Evolutionary conservation across 306 rosid species (phyloP).

Genomic region (Castanopsis chinensis): DNA sequence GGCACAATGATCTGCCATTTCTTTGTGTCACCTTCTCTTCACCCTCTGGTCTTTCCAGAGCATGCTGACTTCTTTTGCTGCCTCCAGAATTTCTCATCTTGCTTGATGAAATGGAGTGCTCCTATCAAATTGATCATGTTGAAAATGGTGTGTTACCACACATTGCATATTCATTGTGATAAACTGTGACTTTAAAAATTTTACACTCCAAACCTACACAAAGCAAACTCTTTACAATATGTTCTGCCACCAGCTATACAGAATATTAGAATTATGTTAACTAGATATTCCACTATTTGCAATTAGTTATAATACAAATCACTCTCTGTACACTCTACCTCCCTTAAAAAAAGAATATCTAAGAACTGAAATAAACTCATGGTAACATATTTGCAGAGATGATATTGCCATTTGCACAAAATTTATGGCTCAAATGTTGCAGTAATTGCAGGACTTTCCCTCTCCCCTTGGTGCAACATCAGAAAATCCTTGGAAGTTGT

Average conservation of each 20-base stretch:
- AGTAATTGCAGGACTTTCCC: neutral
- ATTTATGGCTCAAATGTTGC: no score
- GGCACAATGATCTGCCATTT: slow-evolving; percentile 18
- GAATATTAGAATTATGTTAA: neutral
- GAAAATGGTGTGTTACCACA: neutral
- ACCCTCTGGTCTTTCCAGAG: slow-evolving; percentile 40
- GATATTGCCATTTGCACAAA: neutral
- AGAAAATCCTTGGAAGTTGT: neutral
- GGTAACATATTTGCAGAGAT: neutral
- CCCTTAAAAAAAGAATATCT: neutral
- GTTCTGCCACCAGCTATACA: neutral
- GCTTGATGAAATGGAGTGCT: slow-evolving; percentile 67
- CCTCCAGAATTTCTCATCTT: slow-evolving; percentile 58
- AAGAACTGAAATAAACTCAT: neutral
- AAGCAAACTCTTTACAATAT: neutral
- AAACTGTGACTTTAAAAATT: neutral
- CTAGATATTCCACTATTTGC: neutral
- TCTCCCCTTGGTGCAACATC: neutral
- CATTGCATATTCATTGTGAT: neutral
- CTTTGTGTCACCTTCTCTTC: slow-evolving; percentile 34
- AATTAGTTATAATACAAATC: neutral
- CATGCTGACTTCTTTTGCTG: slow-evolving; percentile 52
- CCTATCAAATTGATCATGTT: slow-evolving; percentile 22
- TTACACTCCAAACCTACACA: neutral
- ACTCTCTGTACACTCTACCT: neutral